phyloP scores from a whole-genome alignment of 495 filamentous ascomycete genomes.

The Hypoxylon lienhwacheense region DNA sequence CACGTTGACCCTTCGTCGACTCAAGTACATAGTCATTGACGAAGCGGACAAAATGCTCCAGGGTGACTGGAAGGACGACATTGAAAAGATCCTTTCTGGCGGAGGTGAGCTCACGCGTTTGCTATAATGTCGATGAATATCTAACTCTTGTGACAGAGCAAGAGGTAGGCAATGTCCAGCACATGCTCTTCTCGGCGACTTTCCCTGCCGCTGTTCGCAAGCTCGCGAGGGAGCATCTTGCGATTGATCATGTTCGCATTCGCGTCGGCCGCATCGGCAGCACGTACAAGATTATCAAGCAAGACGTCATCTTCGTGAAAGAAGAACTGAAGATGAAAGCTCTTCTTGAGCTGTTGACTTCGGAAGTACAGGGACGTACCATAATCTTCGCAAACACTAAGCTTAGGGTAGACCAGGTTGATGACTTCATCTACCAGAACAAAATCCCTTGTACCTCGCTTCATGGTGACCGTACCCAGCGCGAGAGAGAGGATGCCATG shows the following conservation, averaged over 20 bases:
- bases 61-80: conserved; percentile 69
- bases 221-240: conserved; percentile 73
- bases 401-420: conserved; percentile 71
- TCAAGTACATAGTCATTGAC: conserved; percentile 84
- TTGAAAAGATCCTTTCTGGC: conserved; percentile 72
- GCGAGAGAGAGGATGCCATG: conserved; percentile 91
- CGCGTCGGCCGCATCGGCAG: conserved; percentile 83
- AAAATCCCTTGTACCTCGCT: conserved; percentile 82
- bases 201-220: conserved; percentile 77
- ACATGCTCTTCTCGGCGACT: conserved; percentile 94
- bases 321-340: conserved; percentile 64
- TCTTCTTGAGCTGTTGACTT: conserved; percentile 71
- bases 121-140: not conserved
- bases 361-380: conserved; percentile 71
- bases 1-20: conserved; percentile 70
- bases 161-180: conserved; percentile 75
- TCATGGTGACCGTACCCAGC: conserved; percentile 83
- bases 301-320: conserved; percentile 69
- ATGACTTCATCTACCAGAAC: conserved; percentile 82
- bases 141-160: conserved; percentile 56
- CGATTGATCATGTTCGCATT: conserved; percentile 71
- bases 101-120: conserved; percentile 59
- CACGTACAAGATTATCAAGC: conserved; percentile 75
- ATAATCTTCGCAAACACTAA: conserved; percentile 90
- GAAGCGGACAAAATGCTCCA: conserved; percentile 93